Base-by-base conservation (phyloP, 257 asterid species). In the Petunia secreta region DNA sequence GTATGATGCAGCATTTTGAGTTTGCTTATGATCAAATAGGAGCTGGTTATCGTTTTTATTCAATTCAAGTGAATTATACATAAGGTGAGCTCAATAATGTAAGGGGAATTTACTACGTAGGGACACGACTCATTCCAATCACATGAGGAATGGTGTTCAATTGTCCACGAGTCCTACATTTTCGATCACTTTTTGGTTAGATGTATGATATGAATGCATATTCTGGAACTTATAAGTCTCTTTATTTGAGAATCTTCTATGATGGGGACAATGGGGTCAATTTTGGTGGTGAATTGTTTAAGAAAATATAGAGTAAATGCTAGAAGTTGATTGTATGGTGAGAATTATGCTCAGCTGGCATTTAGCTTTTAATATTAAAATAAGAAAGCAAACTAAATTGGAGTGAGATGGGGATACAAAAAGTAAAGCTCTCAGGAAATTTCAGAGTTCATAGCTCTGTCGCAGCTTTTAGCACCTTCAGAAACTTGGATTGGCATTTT, bases 21-120 rank as follows among this genome's bases (percentile, higher is more conserved):
- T 4, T 10, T 46, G 60, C 9, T 48, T 3, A 68, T 25, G 77
- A 58, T 69, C 43, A 48, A 71, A 71, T 48, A 8, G 43, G 52
- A 10, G 3, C 48, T 71, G 60, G 44, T 48, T 71, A 50, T 50
- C 13, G 16, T 48, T 9, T 34, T 50, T 5, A 13, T 73, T 71
- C 62, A 50, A 34, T 59, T 59, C 65, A 73, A 50, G 34, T 73
- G 44, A 73, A 71, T 1, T 48, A 5, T 3, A 48, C 2, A 6
- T 46, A 16, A 69, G 14, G 36, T 50, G 37, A 73, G 77, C 77
- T 34, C 77, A 71, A 48, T 71, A 46, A 71, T 69, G 55, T 5
- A 1, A 41, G 11, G 75, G 7, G 13, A 37, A 8, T 7, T 69
- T 16, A 44, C 15, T 2, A 44, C 16, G 53, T 66, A 15, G 69